A percentile compares a stretch with the other conserved stretches of the same genome.
Conservation (phyloP, 2,329 filamentous ascomycete species). For the Pseudopithomyces maydicus region DNA sequence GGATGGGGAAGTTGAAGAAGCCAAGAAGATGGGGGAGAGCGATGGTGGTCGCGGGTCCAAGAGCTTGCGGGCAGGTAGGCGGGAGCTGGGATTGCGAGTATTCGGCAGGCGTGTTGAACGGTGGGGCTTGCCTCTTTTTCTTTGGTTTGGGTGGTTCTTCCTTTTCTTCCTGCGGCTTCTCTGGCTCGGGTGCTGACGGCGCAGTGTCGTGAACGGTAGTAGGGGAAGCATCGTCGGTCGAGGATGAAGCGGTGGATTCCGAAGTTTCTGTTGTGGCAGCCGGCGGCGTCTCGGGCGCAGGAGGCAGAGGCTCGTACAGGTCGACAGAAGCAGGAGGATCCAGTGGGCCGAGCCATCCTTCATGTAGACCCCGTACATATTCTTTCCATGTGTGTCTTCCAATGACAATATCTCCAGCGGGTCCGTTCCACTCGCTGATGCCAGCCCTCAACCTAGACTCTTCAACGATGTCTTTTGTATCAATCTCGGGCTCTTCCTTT, state of each 20-base stretch:
- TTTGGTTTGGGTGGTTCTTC: conserved; percentile 49
- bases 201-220: conserved; percentile 24
- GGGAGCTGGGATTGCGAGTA: conserved; percentile 73
- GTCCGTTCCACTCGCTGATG: conserved; percentile 72
- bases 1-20: conserved; percentile 85
- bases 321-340: conserved; percentile 58
- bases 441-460: conserved; percentile 68
- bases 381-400: conserved; percentile 97
- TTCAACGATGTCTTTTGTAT: conserved; percentile 65
- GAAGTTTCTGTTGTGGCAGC: conserved; percentile 17
- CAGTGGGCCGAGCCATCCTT: conserved; percentile 92
- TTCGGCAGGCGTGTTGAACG: conserved; percentile 74
- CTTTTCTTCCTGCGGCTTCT: conserved; percentile 23
- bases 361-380: conserved; percentile 89
- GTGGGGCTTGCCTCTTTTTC: conserved; percentile 65
- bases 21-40: conserved; percentile 89
- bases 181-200: conserved; percentile 25
- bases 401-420: conserved; percentile 83
- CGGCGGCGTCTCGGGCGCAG: conserved; percentile 10
- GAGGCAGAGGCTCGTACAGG: conserved; percentile 22
- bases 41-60: conserved; percentile 75
- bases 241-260: conserved; percentile 12
- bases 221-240: conserved; percentile 43
- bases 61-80: conserved; percentile 67
- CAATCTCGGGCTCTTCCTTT: conserved; percentile 50